phyloP scores from a whole-genome alignment of 352 stramenopile genomes.

The Discostella stelligera region DNA sequence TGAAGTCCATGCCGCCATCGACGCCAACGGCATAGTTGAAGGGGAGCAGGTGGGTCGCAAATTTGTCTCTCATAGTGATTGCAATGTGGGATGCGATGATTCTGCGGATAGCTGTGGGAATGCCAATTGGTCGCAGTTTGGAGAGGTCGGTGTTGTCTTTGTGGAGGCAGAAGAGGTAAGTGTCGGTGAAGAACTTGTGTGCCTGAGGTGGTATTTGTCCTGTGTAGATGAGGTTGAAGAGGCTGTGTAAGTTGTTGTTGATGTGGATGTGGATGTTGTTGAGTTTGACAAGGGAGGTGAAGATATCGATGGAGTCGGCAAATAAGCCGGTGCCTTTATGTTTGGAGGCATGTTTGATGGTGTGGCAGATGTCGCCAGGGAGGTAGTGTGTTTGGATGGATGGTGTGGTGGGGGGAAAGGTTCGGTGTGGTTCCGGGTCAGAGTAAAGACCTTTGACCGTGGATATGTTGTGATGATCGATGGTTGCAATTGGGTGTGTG shows the following conservation, averaged over 20 bases:
- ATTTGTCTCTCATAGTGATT: not conserved
- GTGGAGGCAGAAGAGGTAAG: not conserved
- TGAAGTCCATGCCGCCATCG: too few species aligned
- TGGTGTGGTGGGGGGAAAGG: not conserved
- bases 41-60: constrained; percentile 15
- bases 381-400: constrained; percentile 15
- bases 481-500: constrained; percentile 12
- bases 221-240: constrained; percentile 25
- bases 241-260: not conserved
- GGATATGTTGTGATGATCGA: not conserved
- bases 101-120: constrained; percentile 19
- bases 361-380: not conserved
- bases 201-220: not conserved
- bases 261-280: constrained; percentile 2
- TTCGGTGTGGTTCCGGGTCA: not conserved
- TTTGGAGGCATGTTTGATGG: constrained; percentile 7
- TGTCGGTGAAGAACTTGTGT: not conserved
- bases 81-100: constrained; percentile 10
- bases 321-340: constrained; percentile 17
- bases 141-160: constrained; percentile 9
- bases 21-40: constrained; percentile 16
- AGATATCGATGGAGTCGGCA: constrained; percentile 30
- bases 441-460: not conserved
- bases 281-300: constrained; percentile 21
- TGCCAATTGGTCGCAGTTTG: constrained; percentile 35